phyloP scores from a whole-genome alignment of 1,139 yeast genomes.

The Kazachstania sp. region DNA sequence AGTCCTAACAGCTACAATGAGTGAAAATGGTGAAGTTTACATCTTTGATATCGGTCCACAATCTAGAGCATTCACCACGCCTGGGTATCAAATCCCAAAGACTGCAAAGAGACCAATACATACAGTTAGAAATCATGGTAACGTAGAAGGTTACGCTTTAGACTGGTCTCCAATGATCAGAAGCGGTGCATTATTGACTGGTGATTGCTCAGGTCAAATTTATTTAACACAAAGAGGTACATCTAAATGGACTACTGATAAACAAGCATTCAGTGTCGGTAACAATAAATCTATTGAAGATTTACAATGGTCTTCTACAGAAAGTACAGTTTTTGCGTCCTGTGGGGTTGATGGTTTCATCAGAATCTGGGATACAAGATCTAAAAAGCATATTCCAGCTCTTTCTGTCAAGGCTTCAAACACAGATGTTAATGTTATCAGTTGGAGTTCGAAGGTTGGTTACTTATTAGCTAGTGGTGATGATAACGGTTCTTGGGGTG shows the following conservation, averaged over 20 bases:
- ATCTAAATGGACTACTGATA: constrained; percentile 79
- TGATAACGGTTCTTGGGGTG: constrained; percentile 96
- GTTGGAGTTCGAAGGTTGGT: constrained; percentile 87
- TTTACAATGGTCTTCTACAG: constrained; percentile 92
- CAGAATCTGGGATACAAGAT: constrained; percentile 94
- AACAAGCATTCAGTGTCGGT: constrained; percentile 65
- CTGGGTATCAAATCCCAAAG: constrained; percentile 78
- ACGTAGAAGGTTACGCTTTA: constrained; percentile 92
- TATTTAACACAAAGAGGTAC: constrained; percentile 71
- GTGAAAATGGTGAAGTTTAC: constrained; percentile 83
- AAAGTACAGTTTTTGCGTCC: constrained; percentile 85
- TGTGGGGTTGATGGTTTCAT: constrained; percentile 89
- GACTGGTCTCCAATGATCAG: constrained; percentile 90
- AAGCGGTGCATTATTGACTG: constrained; percentile 77
- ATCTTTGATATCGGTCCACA: constrained; percentile 79
- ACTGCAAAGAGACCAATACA: constrained; percentile 70
- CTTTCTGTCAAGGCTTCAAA: constrained; percentile 74
- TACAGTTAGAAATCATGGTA: constrained; percentile 84
- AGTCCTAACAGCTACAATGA: constrained; percentile 78
- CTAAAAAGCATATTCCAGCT: constrained; percentile 86
- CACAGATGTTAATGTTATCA: constrained; percentile 86
- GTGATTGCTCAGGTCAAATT: constrained; percentile 81
- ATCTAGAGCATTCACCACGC: constrained; percentile 73
- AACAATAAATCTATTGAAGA: constrained; percentile 75
- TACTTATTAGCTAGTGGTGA: constrained; percentile 91